These are phyloP conservation scores for Seiridium cupressi DNA, from an alignment of 2,329 filamentous ascomycete species.

Conservation along the genomic window DNA sequence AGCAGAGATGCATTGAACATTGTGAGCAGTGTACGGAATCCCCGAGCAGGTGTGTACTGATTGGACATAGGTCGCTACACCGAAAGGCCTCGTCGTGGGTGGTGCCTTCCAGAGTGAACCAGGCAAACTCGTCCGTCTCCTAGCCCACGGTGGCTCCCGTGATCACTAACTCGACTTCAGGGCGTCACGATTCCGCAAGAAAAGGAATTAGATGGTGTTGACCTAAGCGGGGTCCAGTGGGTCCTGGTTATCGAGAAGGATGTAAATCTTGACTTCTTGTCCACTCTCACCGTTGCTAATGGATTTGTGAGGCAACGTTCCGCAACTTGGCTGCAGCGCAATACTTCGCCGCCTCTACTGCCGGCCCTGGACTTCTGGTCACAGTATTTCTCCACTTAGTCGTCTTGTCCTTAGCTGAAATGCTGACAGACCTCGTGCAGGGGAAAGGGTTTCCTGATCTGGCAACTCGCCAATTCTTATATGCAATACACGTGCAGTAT, in stretches of 20 bases:
- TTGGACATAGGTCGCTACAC: slow-evolving; percentile 59
- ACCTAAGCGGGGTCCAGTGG: slow-evolving; percentile 55
- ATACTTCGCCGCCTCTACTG: slow-evolving; percentile 50
- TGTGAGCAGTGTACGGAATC: slow-evolving; percentile 36
- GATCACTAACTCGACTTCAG: slow-evolving; percentile 31
- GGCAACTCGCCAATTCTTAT: slow-evolving; percentile 64
- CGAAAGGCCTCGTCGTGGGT: slow-evolving; percentile 70
- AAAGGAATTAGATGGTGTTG: slow-evolving; percentile 45
- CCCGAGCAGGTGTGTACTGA: neutral
- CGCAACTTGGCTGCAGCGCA: slow-evolving; percentile 58
- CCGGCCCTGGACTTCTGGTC: slow-evolving; percentile 61
- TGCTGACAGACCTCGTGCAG: slow-evolving; percentile 33
- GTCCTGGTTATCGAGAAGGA: slow-evolving; percentile 79
- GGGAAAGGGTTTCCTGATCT: slow-evolving; percentile 83
- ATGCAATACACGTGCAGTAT: slow-evolving; percentile 43
- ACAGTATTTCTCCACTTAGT: slow-evolving; percentile 47
- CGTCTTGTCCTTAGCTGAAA: too few relatives aligned
- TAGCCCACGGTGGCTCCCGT: too few relatives aligned
- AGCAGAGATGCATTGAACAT: slow-evolving; percentile 68
- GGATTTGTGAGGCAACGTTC: slow-evolving; percentile 65
- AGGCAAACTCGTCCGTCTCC: slow-evolving; percentile 23
- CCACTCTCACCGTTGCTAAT: neutral
- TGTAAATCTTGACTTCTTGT: slow-evolving; percentile 34
- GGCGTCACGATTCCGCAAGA: slow-evolving; percentile 60
- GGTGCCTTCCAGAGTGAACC: slow-evolving; percentile 23